These are phyloP conservation scores for Haplographium delicatum DNA, from an alignment of 495 filamentous ascomycete species.

Conservation along the genomic window DNA sequence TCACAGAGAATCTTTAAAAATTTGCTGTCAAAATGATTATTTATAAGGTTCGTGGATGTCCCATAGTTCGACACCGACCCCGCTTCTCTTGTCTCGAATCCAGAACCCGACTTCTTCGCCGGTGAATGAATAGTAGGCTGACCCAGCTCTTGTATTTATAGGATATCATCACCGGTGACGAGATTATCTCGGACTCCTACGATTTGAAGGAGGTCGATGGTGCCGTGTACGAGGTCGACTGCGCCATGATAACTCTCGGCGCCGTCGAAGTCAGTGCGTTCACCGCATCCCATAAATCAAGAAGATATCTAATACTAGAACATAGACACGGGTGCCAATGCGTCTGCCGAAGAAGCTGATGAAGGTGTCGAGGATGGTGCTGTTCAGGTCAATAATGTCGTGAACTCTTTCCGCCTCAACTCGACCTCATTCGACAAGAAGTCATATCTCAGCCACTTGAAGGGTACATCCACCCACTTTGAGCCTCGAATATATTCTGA, in stretches of 20 bases:
- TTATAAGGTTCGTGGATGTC: slow-evolving; percentile 58
- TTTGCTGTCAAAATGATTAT: slow-evolving; percentile 63
- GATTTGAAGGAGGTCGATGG: slow-evolving; percentile 68
- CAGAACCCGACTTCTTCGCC: not conserved
- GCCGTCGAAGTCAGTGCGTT: slow-evolving; percentile 66
- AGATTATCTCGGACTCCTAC: slow-evolving; percentile 94
- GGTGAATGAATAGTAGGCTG: slow-evolving; percentile 7
- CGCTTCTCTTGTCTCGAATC: slow-evolving; percentile 1
- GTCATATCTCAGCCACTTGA: slow-evolving; percentile 70
- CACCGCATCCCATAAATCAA: not conserved
- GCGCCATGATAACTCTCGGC: slow-evolving; percentile 75
- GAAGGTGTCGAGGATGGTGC: slow-evolving; percentile 63
- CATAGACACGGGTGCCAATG: slow-evolving; percentile 88
- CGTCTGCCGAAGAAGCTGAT: slow-evolving; percentile 84
- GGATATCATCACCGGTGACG: slow-evolving; percentile 87
- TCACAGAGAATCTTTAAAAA: not conserved
- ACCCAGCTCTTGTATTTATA: slow-evolving; percentile 32
- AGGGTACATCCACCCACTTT: slow-evolving; percentile 50
- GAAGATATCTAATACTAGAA: slow-evolving; percentile 9
- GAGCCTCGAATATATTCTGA: not conserved
- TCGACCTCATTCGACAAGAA: slow-evolving; percentile 81
- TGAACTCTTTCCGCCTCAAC: slow-evolving; percentile 85
- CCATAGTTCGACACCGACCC: not conserved
- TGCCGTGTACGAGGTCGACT: slow-evolving; percentile 81
- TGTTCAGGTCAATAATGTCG: slow-evolving; percentile 86